phyloP scores from a whole-genome alignment of 345 rosid species.

The Populus euphratica region DNA sequence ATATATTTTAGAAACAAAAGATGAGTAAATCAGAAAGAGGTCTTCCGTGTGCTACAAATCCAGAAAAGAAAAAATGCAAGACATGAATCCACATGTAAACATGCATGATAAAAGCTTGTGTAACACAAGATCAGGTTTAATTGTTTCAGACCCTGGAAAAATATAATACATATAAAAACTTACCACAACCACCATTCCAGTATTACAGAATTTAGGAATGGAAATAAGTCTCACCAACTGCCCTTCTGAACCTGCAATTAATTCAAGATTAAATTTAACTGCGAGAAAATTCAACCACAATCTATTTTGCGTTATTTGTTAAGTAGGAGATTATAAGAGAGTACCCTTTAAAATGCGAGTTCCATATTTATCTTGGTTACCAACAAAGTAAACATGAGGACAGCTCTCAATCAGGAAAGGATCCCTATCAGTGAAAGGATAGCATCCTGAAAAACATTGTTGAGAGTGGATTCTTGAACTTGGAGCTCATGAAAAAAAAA shows the following conservation, averaged over 20 bases:
- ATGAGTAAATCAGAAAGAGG: not conserved
- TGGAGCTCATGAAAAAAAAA: slow-evolving; percentile 2
- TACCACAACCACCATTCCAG: slow-evolving; percentile 82
- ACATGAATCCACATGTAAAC: not conserved
- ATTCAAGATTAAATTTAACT: slow-evolving; percentile 6
- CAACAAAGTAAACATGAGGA: slow-evolving; percentile 89
- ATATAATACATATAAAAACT: slow-evolving; percentile 17
- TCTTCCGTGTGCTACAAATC: not conserved
- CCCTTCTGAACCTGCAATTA: slow-evolving; percentile 71
- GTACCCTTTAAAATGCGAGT: slow-evolving; percentile 60
- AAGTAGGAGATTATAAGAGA: slow-evolving; percentile 2
- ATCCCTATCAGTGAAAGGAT: slow-evolving; percentile 91
- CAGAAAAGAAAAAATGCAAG: slow-evolving; percentile 2
- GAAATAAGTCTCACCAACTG: slow-evolving; percentile 66
- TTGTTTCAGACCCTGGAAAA: not conserved
- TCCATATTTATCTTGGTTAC: slow-evolving; percentile 76
- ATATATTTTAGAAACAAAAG: not conserved
- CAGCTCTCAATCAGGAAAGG: slow-evolving; percentile 90
- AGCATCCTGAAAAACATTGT: slow-evolving; percentile 60
- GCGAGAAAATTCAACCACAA: not conserved
- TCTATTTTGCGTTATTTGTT: not conserved
- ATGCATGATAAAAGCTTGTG: slow-evolving; percentile 1
- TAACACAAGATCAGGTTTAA: not conserved
- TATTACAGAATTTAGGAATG: slow-evolving; percentile 71
- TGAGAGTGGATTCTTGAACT: slow-evolving; percentile 4